Evolutionary conservation across 805 yeast species (phyloP), one percentile per base, ranked within the genome.

Genomic region (Lachancea waltii): DNA sequence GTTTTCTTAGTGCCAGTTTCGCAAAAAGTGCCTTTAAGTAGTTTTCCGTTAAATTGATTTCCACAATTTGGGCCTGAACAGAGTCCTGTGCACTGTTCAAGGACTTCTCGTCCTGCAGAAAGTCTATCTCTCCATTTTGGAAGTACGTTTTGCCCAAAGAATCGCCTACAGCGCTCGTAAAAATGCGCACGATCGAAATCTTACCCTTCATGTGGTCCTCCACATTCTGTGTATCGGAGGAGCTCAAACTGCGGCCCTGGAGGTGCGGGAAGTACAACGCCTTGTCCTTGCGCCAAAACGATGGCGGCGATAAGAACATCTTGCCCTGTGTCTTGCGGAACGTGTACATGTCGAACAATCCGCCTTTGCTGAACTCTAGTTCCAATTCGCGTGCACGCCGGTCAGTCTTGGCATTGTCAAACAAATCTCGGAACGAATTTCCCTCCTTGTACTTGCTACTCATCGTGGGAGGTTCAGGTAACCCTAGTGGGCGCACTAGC

Each of bases 191-290:
- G 14, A 61, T 46, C 26, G 56, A 56, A 5, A 53, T 42, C 35
- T 59, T 59, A 9, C 59, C 63, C 32, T 41, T 51, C 36, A 61
- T 32, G 9, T 15, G 27, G 17, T 49, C 51, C 45, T 61, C 65
- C 44, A 64, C 50, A 40, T 48, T 38, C 10, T 35, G 36, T 2
- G 47, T 44, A 17, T 50, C 53, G 13, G 52, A 42, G 11, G 67
- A 69, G 3, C 50, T 41, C 25, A 86, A 54, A 1, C 79, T 68
- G 16, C 67, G 68, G 0, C 80, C 90, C 18, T 62, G 56, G 42
- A 90, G 67, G 53, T 87, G 87, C 7, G 97, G 95, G 63, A 92
- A 85, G 56, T 76, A 92, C 33, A 77, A 63, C 0, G 97, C 70
- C 52, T 73, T 81, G 6, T 83, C 89, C 9, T 68, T 63, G 43